These are phyloP conservation scores for Yamadazyma kitorensis DNA, from an alignment of 805 yeast genomes.

Conservation along the genomic window DNA sequence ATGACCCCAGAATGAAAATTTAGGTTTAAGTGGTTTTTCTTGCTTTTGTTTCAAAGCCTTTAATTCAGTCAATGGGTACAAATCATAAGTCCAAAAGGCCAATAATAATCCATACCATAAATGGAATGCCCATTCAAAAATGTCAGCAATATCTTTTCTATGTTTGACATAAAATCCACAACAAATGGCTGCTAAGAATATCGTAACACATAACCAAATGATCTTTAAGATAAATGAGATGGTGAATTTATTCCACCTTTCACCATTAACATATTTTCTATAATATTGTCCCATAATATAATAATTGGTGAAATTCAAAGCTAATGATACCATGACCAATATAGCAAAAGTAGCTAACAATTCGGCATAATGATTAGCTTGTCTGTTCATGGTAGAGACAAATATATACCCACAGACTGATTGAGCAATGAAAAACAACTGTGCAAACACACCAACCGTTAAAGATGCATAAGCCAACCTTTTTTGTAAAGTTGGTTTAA, in stretches of 20 bases:
- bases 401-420: constrained; percentile 17
- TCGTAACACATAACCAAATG: constrained; percentile 22
- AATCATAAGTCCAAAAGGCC: constrained; percentile 28
- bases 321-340: constrained; percentile 22
- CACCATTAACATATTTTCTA: constrained; percentile 26
- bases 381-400: constrained; percentile 14
- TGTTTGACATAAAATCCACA: constrained; percentile 20
- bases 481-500: constrained; percentile 21
- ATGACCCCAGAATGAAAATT: constrained; percentile 10
- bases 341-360: constrained; percentile 23
- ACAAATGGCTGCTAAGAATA: constrained; percentile 18
- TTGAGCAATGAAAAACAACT: constrained; percentile 20
- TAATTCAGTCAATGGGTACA: constrained; percentile 26
- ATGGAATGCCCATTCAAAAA: constrained; percentile 27
- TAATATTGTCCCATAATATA: constrained; percentile 29
- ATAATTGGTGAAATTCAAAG: constrained; percentile 25
- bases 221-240: constrained; percentile 23
- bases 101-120: constrained; percentile 25
- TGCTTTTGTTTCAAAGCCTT: constrained; percentile 10
- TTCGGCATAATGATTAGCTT: constrained; percentile 21
- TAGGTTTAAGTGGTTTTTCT: constrained; percentile 5
- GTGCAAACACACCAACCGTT: constrained; percentile 20
- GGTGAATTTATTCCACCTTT: constrained; percentile 27
- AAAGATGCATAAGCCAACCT: constrained; percentile 24
- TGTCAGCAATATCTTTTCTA: constrained; percentile 15